Base-by-base conservation (phyloP, 225 moss, liverwort and hornwort species). In the Anthoceros angustus region DNA sequence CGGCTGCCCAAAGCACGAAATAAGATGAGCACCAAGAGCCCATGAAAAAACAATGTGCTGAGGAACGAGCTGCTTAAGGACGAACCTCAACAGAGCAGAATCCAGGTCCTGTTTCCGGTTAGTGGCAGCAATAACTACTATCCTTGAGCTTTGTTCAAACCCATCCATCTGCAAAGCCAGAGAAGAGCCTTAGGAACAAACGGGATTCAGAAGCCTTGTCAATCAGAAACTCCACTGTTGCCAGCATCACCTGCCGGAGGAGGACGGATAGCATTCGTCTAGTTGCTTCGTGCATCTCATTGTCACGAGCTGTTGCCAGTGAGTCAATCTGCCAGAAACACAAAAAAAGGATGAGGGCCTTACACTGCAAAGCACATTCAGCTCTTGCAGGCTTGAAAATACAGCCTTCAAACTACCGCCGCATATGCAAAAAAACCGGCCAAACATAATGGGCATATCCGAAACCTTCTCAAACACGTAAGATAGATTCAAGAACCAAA, bases 281-380 rank as follows among this genome's bases (percentile, higher is more conserved):
- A 24, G 86, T 86, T 41, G 86, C 89, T 72, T 89, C 89, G 71
- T 89, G 89, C 86, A 86, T 89, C 68, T 89, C 89, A 69, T 77
- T 82, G 68, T 86, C 84, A 63, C 86, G 89, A 23, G 75, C 82
- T 40, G 84, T 86, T 42, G 89, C 89, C 64, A 89, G 75, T 42
- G 89, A 80, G 67, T 89, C 89, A 46, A 85, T 85, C 85, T 85
- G 71, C 48, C 66, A 71, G 64, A 10, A n/a, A 45, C 8, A 61
- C 8, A 9, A 67, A 63, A 63, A 0, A 24, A 63, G 12, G 38
- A 2, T 5, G 21, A 24, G 23, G 63, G 63, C 50, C 16, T 55
- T 24, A 2, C 21, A 24, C 23, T 20, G 62, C 2, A 63, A 20
- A 10, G 32, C 62, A 63, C 25, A 8, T 60, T 16, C 21, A 60